Base-by-base conservation (phyloP, 164 flowering plant species). In the Piper betle region DNA sequence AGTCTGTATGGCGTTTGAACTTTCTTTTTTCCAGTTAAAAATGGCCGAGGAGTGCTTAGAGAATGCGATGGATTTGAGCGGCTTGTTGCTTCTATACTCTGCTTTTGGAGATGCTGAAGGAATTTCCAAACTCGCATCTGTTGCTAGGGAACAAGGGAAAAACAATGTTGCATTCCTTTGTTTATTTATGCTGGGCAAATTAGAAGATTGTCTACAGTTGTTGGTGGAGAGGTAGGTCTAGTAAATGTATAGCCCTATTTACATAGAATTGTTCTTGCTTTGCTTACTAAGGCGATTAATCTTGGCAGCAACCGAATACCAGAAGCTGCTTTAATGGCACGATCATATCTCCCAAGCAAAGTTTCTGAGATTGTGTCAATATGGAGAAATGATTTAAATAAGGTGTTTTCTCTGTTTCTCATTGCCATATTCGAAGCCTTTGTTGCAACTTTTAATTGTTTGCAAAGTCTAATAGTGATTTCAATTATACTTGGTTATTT, bases 271-370 rank as follows among this genome's bases (percentile, higher is more conserved):
- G 18, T 19, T 10, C 11, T 17, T n/a, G 4, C 19, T 55, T 19
- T 25, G n/a, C 43, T 57, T 54, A 57, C 52, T 41, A 20, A 60
- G 54, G 10, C 33, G 40, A 17, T 53, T 71, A 57, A 20, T 13
- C 57, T 63, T 70, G 72, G 69, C 90, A 93, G 99, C 79, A 86
- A 93, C 58, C 90, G 99, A 77, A 90, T 93, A 72, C 99, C 99
- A 57, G 99, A 93, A 72, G 99, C 99, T 75, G 97, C 99, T 67
- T 74, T 93, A 68, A 88, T 93, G 97, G 99, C 99, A 12, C 80
- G 99, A 54, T 93, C 99, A 62, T 93, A 93, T 77, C 96, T 90
- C 64, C 99, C 99, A n/a, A 88, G 97, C 81, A 93, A 86, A 76
- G 97, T 93, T 60, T 88, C 99, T 38, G 97, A 90, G 68, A 88